Percentiles rank a stretch among this genome's conserved stretches.
These are phyloP conservation scores for Prunus kanzakura DNA, from an alignment of 306 rosid species.

Conservation along the genomic window DNA sequence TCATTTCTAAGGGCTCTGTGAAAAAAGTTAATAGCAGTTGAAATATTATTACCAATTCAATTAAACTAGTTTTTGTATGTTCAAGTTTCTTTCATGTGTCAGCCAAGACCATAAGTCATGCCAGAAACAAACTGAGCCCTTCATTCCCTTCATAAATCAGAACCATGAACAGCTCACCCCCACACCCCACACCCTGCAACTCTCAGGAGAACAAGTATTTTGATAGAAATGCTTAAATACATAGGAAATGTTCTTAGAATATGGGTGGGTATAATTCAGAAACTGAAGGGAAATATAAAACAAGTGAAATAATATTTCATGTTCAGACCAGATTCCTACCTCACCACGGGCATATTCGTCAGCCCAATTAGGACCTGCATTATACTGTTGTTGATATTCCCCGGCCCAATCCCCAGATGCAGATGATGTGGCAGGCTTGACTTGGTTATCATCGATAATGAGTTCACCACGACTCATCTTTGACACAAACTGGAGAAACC, in stretches of 20 bases:
- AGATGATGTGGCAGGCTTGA: slow-evolving; percentile 57
- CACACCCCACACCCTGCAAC: background rate
- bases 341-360: slow-evolving; percentile 66
- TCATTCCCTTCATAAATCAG: background rate
- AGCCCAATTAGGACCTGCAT: slow-evolving; percentile 63
- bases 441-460: slow-evolving; percentile 86
- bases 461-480: slow-evolving; percentile 99
- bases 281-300: background rate
- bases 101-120: background rate
- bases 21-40: background rate
- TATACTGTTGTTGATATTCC: slow-evolving; percentile 73
- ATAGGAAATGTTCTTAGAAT: background rate
- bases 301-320: slow-evolving; percentile 10
- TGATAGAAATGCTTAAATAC: background rate
- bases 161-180: background rate
- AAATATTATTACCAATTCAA: background rate
- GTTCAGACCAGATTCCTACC: slow-evolving; percentile 21
- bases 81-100: background rate
- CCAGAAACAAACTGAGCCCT: background rate
- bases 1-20: background rate
- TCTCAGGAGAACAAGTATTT: background rate
- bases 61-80: background rate
- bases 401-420: slow-evolving; percentile 85
- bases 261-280: background rate
- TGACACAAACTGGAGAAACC: slow-evolving; percentile 91